Conservation (phyloP, 75 land plant species). For the Sequoia sempervirens region DNA sequence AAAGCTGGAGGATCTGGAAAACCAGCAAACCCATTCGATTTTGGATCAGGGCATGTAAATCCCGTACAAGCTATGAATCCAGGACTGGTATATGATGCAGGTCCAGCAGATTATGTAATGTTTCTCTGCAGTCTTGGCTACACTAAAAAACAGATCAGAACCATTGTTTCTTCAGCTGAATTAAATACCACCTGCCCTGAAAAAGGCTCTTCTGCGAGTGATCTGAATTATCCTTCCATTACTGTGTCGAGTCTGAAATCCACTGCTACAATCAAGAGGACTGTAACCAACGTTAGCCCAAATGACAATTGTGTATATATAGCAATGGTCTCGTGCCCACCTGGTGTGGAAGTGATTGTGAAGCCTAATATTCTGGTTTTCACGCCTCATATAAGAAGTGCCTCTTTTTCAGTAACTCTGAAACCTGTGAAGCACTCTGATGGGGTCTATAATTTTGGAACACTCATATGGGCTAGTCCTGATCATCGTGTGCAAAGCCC, state of each 20-base stretch:
- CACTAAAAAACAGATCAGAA: slow-evolving; percentile 21
- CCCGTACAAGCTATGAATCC: slow-evolving; percentile 51
- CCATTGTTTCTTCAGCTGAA: slow-evolving; percentile 15
- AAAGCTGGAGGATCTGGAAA: slow-evolving; percentile 35
- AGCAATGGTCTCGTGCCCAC: slow-evolving; percentile 27
- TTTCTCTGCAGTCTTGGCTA: slow-evolving; percentile 55
- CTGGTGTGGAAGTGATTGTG: slow-evolving; percentile 59
- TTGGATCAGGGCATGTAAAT: slow-evolving; percentile 52
- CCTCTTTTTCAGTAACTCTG: slow-evolving; percentile 41
- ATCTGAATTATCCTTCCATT: slow-evolving; percentile 72
- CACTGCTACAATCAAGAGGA: slow-evolving; percentile 33
- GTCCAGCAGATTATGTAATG: slow-evolving; percentile 33
- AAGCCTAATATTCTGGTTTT: slow-evolving; percentile 48
- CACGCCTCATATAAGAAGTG: slow-evolving; percentile 12
- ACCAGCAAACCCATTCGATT: slow-evolving; percentile 32
- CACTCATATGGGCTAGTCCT: slow-evolving; percentile 61
- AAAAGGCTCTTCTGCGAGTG: neutral
- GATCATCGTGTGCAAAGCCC: slow-evolving; percentile 58
- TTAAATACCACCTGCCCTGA: slow-evolving; percentile 13
- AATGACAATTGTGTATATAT: slow-evolving; percentile 24
- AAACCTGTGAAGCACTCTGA: slow-evolving; percentile 30
- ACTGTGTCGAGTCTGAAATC: slow-evolving; percentile 32
- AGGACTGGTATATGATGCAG: slow-evolving; percentile 55
- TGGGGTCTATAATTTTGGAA: slow-evolving; percentile 55
- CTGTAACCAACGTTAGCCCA: slow-evolving; percentile 51